phyloP scores from a whole-genome alignment of 495 filamentous ascomycete species.

The Sordaria brevicollis region DNA sequence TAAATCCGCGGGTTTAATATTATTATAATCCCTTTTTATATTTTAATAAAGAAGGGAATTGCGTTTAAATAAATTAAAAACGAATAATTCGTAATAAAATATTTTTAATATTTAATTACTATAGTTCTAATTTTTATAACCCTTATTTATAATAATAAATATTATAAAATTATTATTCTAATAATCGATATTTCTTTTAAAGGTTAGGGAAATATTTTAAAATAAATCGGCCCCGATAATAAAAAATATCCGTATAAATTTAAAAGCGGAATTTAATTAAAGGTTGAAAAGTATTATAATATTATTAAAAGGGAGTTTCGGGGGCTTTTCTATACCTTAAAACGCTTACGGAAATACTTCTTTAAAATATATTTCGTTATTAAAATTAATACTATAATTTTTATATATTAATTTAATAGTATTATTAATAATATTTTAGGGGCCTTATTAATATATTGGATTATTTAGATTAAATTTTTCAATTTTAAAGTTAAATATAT shows the following conservation, averaged over 20 bases:
- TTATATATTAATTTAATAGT: neutral
- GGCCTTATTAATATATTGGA: no score
- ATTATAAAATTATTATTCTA: neutral
- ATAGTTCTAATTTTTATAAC: no score
- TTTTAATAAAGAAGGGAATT: no score
- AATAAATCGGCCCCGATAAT: neutral
- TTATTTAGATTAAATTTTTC: no score
- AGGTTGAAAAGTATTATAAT: neutral
- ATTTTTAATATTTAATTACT: no score
- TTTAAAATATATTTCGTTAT: neutral
- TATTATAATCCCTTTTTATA: no score
- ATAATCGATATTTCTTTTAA: neutral
- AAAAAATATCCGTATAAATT: neutral
- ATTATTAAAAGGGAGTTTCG: neutral
- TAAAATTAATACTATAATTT: neutral
- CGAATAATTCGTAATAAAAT: no score
- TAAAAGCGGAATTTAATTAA: neutral
- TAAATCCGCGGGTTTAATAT: no score
- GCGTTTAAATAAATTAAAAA: no score
- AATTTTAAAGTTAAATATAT: no score
- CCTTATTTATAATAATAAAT: no score
- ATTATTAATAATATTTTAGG: no score
- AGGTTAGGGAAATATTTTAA: neutral
- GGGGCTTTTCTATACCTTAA: neutral
- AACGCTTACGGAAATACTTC: neutral